These are phyloP conservation scores for Dendrocalamus sinicus DNA, from an alignment of 176 grass and related monocot species.

Conservation along the genomic window DNA sequence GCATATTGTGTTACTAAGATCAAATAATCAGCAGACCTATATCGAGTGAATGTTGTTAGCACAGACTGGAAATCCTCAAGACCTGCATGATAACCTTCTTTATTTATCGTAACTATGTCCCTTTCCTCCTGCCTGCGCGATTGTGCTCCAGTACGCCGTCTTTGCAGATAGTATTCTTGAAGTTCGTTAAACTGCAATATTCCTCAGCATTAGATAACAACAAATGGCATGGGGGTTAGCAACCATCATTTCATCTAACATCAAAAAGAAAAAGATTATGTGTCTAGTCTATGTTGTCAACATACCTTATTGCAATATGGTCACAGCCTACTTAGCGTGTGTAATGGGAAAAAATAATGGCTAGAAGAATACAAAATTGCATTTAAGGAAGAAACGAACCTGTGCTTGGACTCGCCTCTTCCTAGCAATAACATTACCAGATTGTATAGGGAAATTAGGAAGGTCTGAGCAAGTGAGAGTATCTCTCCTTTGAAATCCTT, in stretches of 20 bases:
- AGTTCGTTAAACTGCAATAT: slow-evolving; percentile 89
- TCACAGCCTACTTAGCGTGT: not conserved
- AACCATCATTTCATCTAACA: slow-evolving; percentile 23
- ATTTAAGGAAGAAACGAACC: slow-evolving; percentile 52
- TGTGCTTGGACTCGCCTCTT: slow-evolving; percentile 92
- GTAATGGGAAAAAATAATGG: not conserved
- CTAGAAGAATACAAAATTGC: slow-evolving; percentile 33
- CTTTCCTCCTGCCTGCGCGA: slow-evolving; percentile 68
- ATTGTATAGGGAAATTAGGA: slow-evolving; percentile 71
- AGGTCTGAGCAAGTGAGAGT: slow-evolving; percentile 57
- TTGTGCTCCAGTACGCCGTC: slow-evolving; percentile 67
- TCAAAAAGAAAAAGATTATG: not conserved
- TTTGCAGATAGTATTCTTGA: slow-evolving; percentile 97
- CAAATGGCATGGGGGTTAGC: slow-evolving; percentile 2
- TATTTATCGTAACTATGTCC: slow-evolving; percentile 62
- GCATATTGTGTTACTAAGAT: not conserved
- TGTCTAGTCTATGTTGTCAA: not conserved
- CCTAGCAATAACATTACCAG: slow-evolving; percentile 74
- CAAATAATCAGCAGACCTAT: slow-evolving; percentile 66
- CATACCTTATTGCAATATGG: slow-evolving; percentile 4
- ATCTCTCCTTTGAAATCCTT: slow-evolving; percentile 91
- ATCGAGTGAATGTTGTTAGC: slow-evolving; percentile 95
- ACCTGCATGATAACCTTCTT: slow-evolving; percentile 88
- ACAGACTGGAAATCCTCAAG: slow-evolving; percentile 99
- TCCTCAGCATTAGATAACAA: slow-evolving; percentile 40